Evolutionary conservation across 768 basidiomycete genomes (phyloP).

Genomic region (Trametes elegans): DNA sequence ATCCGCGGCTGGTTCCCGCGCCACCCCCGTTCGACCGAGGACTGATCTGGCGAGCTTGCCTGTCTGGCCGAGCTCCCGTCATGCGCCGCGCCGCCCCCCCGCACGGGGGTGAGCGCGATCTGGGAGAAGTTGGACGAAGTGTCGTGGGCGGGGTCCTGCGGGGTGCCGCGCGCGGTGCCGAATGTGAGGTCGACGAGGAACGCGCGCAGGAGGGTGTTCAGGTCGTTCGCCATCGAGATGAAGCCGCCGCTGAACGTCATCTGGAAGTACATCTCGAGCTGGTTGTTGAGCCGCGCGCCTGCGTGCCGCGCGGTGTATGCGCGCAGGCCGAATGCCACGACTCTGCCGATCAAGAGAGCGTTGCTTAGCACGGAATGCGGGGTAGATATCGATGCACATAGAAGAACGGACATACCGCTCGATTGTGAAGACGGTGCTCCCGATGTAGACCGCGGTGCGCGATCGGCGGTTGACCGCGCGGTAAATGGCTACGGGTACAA

Average conservation of each 20-base stretch:
- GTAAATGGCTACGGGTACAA: slow-evolving; percentile 37
- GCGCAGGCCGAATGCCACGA: slow-evolving; percentile 24
- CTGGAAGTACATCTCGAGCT: slow-evolving; percentile 25
- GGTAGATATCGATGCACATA: neutral
- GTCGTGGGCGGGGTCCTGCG: too few relatives aligned
- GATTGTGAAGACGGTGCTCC: slow-evolving; percentile 33
- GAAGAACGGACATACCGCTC: slow-evolving; percentile 34
- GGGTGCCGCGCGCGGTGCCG: neutral
- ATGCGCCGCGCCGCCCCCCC: too few relatives aligned
- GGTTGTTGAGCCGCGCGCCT: slow-evolving; percentile 8
- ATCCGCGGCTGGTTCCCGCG: slow-evolving; percentile 3
- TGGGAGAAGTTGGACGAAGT: too few relatives aligned
- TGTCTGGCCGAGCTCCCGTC: too few relatives aligned
- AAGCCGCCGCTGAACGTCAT: slow-evolving; percentile 14
- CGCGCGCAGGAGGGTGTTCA: slow-evolving; percentile 9
- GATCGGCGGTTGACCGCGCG: slow-evolving; percentile 36
- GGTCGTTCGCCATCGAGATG: slow-evolving; percentile 17
- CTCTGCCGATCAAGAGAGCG: too few relatives aligned
- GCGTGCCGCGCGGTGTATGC: slow-evolving; percentile 22
- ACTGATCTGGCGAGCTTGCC: neutral
- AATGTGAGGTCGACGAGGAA: slow-evolving; percentile 9
- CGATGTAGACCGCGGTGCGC: slow-evolving; percentile 35
- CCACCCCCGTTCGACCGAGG: too few relatives aligned
- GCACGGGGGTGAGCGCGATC: too few relatives aligned
- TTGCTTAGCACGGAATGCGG: too few relatives aligned